phyloP scores from a whole-genome alignment of 2,329 filamentous ascomycete species.

The Fusarium penzigii region DNA sequence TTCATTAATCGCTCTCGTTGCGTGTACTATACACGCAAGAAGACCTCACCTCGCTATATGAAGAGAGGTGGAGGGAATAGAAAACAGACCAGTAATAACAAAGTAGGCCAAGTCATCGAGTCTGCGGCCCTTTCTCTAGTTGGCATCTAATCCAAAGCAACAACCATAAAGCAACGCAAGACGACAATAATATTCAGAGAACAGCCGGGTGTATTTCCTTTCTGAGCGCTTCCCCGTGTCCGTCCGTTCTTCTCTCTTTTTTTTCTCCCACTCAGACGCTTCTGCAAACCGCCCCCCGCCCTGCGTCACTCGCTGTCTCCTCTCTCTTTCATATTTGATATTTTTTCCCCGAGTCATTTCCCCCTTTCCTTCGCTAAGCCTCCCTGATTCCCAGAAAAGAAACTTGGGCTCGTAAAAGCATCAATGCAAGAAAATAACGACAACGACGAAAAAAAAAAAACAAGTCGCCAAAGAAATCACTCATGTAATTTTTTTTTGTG shows the following conservation, averaged over 20 bases:
- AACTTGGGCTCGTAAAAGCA: not conserved
- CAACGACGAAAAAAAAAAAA: not conserved
- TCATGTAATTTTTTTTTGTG: not conserved
- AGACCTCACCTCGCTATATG: not conserved
- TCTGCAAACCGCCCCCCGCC: no score
- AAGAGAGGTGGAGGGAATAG: not conserved
- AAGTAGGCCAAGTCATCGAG: conserved; percentile 18
- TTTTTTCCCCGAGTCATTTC: not conserved
- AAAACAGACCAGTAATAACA: not conserved
- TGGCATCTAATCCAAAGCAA: conserved; percentile 29
- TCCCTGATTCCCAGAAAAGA: not conserved
- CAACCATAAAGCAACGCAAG: not conserved
- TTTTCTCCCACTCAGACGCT: no score
- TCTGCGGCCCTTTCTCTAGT: conserved; percentile 23
- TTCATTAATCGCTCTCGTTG: conserved; percentile 3
- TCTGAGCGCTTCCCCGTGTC: not conserved
- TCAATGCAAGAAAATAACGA: not conserved
- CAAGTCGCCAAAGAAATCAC: not conserved
- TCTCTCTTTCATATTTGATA: not conserved
- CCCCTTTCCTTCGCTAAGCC: not conserved
- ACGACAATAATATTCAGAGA: conserved; percentile 9
- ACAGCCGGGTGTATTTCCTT: conserved; percentile 16
- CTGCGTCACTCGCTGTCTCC: not conserved
- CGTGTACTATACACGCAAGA: not conserved
- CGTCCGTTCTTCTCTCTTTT: no score